These are phyloP conservation scores for Huntiella decipiens DNA, from an alignment of 2,329 filamentous ascomycete genomes.

Conservation along the genomic window DNA sequence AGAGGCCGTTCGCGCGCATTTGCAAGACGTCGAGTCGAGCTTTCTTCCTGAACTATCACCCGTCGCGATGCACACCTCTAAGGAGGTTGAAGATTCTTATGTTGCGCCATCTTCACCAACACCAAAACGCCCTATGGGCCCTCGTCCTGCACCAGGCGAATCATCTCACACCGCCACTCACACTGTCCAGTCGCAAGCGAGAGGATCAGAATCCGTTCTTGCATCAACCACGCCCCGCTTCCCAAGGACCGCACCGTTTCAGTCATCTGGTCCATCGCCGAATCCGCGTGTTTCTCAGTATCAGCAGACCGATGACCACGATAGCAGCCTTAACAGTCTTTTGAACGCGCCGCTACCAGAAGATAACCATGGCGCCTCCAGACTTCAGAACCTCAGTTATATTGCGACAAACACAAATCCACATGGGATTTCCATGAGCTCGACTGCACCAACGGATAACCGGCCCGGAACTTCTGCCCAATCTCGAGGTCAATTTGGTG, in stretches of 20 bases:
- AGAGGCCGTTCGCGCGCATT: slow-evolving; percentile 33
- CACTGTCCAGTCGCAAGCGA: slow-evolving; percentile 2
- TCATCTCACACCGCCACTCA: slow-evolving; percentile 2
- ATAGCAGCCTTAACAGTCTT: slow-evolving; percentile 3
- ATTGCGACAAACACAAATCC: slow-evolving; percentile 2
- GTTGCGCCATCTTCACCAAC: slow-evolving; percentile 19
- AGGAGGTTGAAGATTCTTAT: slow-evolving; percentile 37
- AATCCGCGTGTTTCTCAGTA: neutral
- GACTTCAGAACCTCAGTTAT: slow-evolving; percentile 1
- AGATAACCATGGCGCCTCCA: neutral
- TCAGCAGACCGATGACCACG: slow-evolving; percentile 1
- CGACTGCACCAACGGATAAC: neutral
- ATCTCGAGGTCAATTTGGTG: neutral
- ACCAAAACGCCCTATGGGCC: slow-evolving; percentile 4
- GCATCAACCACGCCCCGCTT: slow-evolving; percentile 1
- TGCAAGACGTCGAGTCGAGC: slow-evolving; percentile 47
- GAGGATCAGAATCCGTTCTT: neutral
- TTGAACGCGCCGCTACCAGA: neutral
- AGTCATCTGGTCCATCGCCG: neutral
- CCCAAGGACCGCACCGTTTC: neutral
- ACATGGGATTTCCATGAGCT: neutral
- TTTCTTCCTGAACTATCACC: slow-evolving; percentile 41
- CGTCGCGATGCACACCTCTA: slow-evolving; percentile 26
- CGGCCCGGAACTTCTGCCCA: neutral
- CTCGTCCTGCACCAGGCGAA: slow-evolving; percentile 1